Conservation (phyloP, 495 filamentous ascomycete genomes). For the Penicillium manginii region DNA sequence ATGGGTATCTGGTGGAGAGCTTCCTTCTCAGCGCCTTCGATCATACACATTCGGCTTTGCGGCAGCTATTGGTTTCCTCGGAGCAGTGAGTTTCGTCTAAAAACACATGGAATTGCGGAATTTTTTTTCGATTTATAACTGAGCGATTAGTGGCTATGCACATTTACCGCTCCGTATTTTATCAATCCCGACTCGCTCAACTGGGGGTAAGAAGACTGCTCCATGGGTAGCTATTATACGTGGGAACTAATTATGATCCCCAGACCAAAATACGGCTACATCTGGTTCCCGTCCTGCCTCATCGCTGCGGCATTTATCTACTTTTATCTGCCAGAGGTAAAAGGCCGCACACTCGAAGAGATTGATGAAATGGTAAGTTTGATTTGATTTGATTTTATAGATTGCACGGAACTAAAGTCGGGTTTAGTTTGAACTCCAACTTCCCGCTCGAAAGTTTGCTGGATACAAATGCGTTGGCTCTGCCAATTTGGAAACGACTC, state of each 20-base stretch:
- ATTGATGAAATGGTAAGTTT: slow-evolving; percentile 1
- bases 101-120: not conserved
- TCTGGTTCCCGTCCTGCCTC: slow-evolving; percentile 39
- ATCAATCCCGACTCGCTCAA: slow-evolving; percentile 60
- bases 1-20: slow-evolving; percentile 62
- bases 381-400: not conserved
- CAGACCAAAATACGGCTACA: slow-evolving; percentile 62
- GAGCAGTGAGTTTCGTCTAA: slow-evolving; percentile 17
- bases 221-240: not conserved
- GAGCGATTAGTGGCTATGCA: slow-evolving; percentile 52
- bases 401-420: not conserved
- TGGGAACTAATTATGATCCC: slow-evolving; percentile 17
- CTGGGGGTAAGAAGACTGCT: slow-evolving; percentile 42
- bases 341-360: not conserved
- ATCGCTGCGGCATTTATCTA: not conserved
- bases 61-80: slow-evolving; percentile 51
- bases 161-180: slow-evolving; percentile 66
- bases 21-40: slow-evolving; percentile 53
- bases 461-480: slow-evolving; percentile 23
- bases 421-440: slow-evolving; percentile 24
- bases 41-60: slow-evolving; percentile 57
- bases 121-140: not conserved
- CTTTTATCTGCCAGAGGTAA: not conserved
- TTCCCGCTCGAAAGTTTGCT: slow-evolving; percentile 24
- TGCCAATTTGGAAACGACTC: slow-evolving; percentile 8